Evolutionary conservation across 2,329 filamentous ascomycete genomes (phyloP).

Genomic region (Chrysoporthe deuterocubensis): DNA sequence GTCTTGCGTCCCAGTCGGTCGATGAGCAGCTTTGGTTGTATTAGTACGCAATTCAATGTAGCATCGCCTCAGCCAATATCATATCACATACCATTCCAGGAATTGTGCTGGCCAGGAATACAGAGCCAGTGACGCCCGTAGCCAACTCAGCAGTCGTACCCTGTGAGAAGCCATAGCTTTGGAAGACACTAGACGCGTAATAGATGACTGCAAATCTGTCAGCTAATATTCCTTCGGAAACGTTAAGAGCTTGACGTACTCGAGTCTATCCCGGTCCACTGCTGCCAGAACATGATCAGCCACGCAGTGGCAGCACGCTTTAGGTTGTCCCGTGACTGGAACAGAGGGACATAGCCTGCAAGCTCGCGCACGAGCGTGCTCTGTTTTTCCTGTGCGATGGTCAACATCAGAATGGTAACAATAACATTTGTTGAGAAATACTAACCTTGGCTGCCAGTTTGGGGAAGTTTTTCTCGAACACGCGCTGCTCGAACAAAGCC

Average conservation of each 20-base stretch:
- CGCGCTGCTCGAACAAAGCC: constrained; percentile 46
- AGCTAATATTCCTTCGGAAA: background rate
- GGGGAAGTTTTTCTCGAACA: constrained; percentile 50
- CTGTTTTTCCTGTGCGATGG: constrained; percentile 37
- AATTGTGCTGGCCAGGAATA: constrained; percentile 39
- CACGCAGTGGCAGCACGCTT: constrained; percentile 49
- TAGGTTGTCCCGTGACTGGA: constrained; percentile 54
- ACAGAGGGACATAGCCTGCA: constrained; percentile 53
- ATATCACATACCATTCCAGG: constrained; percentile 19
- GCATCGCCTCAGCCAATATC: background rate
- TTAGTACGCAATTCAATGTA: constrained; percentile 38
- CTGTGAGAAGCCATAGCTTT: constrained; percentile 29
- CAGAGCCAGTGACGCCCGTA: constrained; percentile 40
- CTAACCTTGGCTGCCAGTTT: constrained; percentile 42
- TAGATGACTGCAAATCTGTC: constrained; percentile 17
- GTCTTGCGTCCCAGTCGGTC: constrained; percentile 47
- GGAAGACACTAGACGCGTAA: constrained; percentile 28
- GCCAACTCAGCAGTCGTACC: constrained; percentile 40
- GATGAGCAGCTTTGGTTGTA: constrained; percentile 53
- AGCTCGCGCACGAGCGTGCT: constrained; percentile 50
- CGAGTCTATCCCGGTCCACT: constrained; percentile 49
- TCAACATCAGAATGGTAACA: background rate
- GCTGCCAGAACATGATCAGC: constrained; percentile 54
- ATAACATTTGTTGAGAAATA: background rate
- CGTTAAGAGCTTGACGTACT: constrained; percentile 20